These are phyloP conservation scores for Metarhizium guizhouense DNA, from an alignment of 2,329 filamentous ascomycete genomes.

Conservation along the genomic window DNA sequence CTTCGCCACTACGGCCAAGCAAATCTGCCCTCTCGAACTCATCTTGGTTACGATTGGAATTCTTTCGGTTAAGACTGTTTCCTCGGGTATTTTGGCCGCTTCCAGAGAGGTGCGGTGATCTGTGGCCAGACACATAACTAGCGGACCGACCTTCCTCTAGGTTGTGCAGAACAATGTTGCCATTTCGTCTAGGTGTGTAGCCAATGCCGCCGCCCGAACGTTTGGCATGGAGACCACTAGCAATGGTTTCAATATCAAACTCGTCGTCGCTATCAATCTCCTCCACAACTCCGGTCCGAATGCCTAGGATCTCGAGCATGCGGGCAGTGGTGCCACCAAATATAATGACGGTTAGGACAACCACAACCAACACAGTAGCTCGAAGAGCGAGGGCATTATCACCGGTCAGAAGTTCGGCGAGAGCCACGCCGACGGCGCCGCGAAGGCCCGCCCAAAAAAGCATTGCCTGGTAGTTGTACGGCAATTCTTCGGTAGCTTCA, in stretches of 20 bases:
- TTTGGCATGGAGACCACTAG: slow-evolving; percentile 68
- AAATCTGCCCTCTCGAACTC: slow-evolving; percentile 50
- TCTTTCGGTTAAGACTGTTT: slow-evolving; percentile 44
- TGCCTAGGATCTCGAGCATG: slow-evolving; percentile 97
- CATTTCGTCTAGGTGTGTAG: slow-evolving; percentile 60
- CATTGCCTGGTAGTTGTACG: slow-evolving; percentile 97
- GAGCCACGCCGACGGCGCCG: slow-evolving; percentile 88
- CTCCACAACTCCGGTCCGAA: slow-evolving; percentile 90
- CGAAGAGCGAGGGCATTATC: slow-evolving; percentile 74
- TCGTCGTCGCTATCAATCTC: slow-evolving; percentile 97
- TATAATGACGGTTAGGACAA: slow-evolving; percentile 96
- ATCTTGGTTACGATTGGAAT: slow-evolving; percentile 31
- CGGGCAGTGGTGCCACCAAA: slow-evolving; percentile 95
- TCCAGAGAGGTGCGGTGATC: slow-evolving; percentile 34
- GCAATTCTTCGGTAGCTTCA: slow-evolving; percentile 77
- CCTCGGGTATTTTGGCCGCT: slow-evolving; percentile 37
- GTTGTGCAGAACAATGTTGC: slow-evolving; percentile 48
- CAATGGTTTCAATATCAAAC: slow-evolving; percentile 83
- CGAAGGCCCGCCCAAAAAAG: slow-evolving; percentile 98
- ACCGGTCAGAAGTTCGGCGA: slow-evolving; percentile 80
- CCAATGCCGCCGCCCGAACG: slow-evolving; percentile 70
- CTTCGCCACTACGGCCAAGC: slow-evolving; percentile 39
- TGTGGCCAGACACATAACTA: slow-evolving; percentile 46
- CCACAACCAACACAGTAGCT: slow-evolving; percentile 93
- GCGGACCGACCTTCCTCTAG: slow-evolving; percentile 32